Evolutionary conservation across 805 yeast genomes (phyloP), one percentile per base, ranked within the genome.

Genomic region (Monosporozyma servazzii): DNA sequence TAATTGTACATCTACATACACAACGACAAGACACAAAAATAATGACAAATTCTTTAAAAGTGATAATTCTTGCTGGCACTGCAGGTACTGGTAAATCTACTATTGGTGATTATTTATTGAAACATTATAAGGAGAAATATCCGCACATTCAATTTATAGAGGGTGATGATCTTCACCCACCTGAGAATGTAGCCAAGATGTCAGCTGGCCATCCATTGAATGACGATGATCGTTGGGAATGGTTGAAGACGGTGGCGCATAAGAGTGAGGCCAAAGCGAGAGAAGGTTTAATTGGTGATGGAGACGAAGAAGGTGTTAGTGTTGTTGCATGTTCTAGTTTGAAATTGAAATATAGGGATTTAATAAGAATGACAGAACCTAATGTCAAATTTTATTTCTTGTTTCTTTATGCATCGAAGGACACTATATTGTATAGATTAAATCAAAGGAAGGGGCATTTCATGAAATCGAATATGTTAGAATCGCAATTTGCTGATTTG

Each of bases 51-150:
- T 37, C 41, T 30, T 42, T 47, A 41, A 60, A 60, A 45, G 79
- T 81, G 1, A 66, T 80, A 30, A 81, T 89, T 2, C 80, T 91
- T 8, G 96, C 95, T 11, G 99, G 99, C 0, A 96, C 98, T 0
- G 90, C 96, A 0, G 98, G 98, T 8, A 86, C 96, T 1, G 99
- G 99, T 0, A 93, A 93, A 65, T 75, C 95, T 21, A 87, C 96
- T 1, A 77, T 86, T 20, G 95, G 87, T 0, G 70, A 70, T 13
- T 60, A 66, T 10, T 61, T 90, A 20, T 66, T 84, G 0, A 53
- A 69, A 20, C 61, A 68, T 21, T 58, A 57, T 39, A 50, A 50
- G 3, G 48, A 51, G 4, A 50, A 52, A 27, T 56, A 60, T 30
- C 74, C 80, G 18, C 53, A 66, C 2, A 74, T 84, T 47, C 74